Percentiles rank a stretch among this genome's conserved stretches.
These are phyloP conservation scores for Ceratonia siliqua DNA, from an alignment of 306 rosid genomes.

Conservation along the genomic window DNA sequence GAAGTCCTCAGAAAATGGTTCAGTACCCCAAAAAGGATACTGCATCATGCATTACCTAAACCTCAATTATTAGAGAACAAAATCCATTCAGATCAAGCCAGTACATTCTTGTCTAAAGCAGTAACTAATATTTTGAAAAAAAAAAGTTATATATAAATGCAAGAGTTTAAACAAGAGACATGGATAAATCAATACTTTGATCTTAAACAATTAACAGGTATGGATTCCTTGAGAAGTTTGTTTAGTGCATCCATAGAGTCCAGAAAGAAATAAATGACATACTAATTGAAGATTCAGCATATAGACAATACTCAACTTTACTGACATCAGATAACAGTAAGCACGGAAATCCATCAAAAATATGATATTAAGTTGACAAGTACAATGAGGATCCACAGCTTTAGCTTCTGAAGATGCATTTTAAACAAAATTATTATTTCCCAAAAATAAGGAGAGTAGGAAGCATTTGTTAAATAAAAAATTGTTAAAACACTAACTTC, in stretches of 20 bases:
- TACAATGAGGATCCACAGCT: constrained; percentile 64
- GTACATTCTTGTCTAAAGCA: not conserved
- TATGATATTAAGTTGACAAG: constrained; percentile 49
- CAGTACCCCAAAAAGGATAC: constrained; percentile 74
- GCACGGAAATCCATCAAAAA: constrained; percentile 66
- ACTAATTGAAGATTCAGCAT: constrained; percentile 17
- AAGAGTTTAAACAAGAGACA: constrained; percentile 1
- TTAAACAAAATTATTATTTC: not conserved
- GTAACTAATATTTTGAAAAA: constrained; percentile 1
- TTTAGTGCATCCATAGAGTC: constrained; percentile 71
- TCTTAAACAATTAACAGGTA: constrained; percentile 73
- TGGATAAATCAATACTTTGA: constrained; percentile 55
- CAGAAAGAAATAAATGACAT: constrained; percentile 47
- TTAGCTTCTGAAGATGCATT: constrained; percentile 69
- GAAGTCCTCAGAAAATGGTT: constrained; percentile 70
- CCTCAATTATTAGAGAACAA: constrained; percentile 6
- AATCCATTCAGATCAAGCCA: constrained; percentile 10
- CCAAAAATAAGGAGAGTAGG: not conserved
- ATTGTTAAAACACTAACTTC: no score
- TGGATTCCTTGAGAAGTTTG: constrained; percentile 53
- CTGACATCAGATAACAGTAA: constrained; percentile 67
- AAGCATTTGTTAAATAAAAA: constrained; percentile 17
- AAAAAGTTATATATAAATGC: not conserved
- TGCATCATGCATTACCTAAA: constrained; percentile 32
- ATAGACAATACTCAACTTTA: constrained; percentile 11